These are phyloP conservation scores for Triticum urartu DNA, from an alignment of 176 grass and related monocot genomes.

Conservation along the genomic window DNA sequence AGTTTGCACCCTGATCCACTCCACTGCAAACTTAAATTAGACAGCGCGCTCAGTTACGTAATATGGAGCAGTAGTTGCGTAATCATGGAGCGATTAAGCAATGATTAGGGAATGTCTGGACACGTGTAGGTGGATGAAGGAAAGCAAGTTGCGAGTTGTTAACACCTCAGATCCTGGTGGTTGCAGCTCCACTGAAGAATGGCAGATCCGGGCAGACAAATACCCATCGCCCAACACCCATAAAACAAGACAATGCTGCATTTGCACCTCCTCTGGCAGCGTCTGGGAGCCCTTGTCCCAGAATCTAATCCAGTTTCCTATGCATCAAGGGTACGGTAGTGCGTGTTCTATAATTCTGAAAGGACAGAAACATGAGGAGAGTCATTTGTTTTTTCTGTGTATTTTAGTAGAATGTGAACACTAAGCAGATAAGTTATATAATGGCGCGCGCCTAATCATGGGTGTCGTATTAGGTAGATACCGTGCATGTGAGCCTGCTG, in stretches of 20 bases:
- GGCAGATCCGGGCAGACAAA: background rate
- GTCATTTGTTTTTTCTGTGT: background rate
- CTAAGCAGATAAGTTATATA: slow-evolving; percentile 13
- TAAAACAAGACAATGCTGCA: slow-evolving; percentile 18
- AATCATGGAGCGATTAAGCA: too few species aligned
- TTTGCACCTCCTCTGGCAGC: background rate
- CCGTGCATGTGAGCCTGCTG: background rate
- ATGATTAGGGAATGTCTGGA: slow-evolving; percentile 41
- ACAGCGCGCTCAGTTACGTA: too few species aligned
- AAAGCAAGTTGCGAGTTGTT: slow-evolving; percentile 11
- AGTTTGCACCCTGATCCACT: too few species aligned
- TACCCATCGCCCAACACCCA: background rate
- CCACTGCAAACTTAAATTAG: too few species aligned
- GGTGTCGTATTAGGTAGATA: background rate
- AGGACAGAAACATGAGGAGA: background rate
- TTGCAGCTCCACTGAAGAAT: background rate
- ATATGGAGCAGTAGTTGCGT: too few species aligned
- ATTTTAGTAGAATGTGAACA: background rate
- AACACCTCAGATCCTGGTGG: slow-evolving; percentile 13
- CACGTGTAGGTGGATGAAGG: background rate
- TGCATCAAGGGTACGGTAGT: background rate
- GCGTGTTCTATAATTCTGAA: background rate
- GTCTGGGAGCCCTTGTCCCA: background rate
- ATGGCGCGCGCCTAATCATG: slow-evolving; percentile 6
- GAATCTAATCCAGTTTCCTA: background rate